phyloP scores from a whole-genome alignment of 179 eudicot species.

The Amaranthus tricolor region DNA sequence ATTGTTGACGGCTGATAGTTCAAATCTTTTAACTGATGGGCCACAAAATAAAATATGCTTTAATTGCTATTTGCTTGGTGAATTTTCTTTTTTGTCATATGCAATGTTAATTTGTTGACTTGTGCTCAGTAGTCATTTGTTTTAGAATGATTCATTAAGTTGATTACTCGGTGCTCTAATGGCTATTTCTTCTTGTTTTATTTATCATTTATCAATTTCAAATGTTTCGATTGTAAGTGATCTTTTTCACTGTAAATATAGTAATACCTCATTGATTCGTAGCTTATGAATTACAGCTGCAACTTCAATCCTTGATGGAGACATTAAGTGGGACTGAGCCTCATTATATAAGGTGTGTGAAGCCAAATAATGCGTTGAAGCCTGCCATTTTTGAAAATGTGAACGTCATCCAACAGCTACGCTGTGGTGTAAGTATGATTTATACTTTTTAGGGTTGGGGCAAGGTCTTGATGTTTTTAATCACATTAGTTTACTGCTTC shows the following conservation, averaged over 20 bases:
- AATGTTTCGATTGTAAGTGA: background rate
- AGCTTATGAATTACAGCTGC: conserved; percentile 55
- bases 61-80: background rate
- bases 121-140: conserved; percentile 2
- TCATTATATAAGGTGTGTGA: conserved; percentile 98
- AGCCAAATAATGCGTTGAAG: conserved; percentile 87
- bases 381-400: conserved; percentile 95
- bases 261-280: background rate
- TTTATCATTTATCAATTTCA: background rate
- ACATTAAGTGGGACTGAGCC: conserved; percentile 94
- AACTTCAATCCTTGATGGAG: conserved; percentile 96
- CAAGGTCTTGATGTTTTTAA: background rate
- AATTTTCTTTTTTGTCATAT: background rate
- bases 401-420: conserved; percentile 86
- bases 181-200: background rate
- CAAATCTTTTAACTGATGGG: background rate
- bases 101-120: background rate
- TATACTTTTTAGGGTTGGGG: background rate
- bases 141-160: background rate
- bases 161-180: background rate
- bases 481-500: background rate
- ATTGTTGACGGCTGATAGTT: background rate
- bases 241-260: background rate
- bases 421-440: conserved; percentile 82
- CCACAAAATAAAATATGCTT: background rate